Base-by-base conservation (phyloP, 2,329 filamentous ascomycete species). In the Aspergillus clavatus region DNA sequence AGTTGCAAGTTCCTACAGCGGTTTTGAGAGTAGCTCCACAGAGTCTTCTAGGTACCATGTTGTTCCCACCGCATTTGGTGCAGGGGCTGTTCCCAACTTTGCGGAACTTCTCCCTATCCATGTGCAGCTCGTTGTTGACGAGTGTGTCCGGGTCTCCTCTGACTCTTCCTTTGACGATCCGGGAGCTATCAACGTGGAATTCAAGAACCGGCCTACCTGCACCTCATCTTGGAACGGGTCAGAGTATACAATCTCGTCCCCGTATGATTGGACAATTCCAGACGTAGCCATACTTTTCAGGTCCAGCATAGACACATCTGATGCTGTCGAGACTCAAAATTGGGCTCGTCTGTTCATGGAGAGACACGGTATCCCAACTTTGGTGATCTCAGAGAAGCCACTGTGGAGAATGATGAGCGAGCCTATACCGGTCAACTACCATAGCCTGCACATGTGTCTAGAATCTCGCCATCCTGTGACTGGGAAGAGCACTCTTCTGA, bases 41-140 rank as follows among this genome's bases (percentile, higher is more conserved):
- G 66, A 71, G 42, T 68, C 70, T 12, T 71, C 71, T 27, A 66
- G 70, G 35, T 75, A 72, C 50, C 72, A 73, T 55, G 68, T 75
- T 45, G 68, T 75, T 27, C 72, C 72, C 8, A 71, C 72, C 7
- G 71, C 71, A 0, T 74, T 72, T 54, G 72, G 71, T 37, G 63
- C 66, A 27, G 71, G 68, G 18, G 61, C 68, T 22, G 59, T 69
- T 26, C 68, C 72, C 5, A 73, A 72, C 31, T 72, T 71, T 56
- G 72, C 73, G 11, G 72, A 75, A 40, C 67, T 76, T 21, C 68
- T 76, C 21, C 71, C 70, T 23, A 72, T 69, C 38, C 67, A 69
- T 58, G 65, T 72, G 12, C 71, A 74, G 49, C 63, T 76, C 11
- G 65, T 72, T 40, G 72, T 76, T 28, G 72, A 76, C 38, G 71